These are phyloP conservation scores for Epichloe festucae DNA, from an alignment of 2,329 filamentous ascomycete genomes.

Conservation along the genomic window DNA sequence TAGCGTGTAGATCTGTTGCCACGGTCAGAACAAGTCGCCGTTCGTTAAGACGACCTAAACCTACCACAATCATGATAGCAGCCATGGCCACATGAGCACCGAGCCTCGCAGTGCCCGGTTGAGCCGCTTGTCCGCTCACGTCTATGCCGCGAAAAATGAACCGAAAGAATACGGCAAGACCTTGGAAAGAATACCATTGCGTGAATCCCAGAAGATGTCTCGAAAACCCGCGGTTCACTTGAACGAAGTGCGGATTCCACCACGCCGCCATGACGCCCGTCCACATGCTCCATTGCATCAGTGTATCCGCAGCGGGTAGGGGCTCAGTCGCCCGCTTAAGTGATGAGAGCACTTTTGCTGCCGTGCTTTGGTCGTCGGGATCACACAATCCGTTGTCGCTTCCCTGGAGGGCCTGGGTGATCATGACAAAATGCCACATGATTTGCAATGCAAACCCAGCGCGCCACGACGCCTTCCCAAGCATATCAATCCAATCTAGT, in stretches of 20 bases:
- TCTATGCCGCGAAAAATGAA: conserved; percentile 32
- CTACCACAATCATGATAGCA: conserved; percentile 39
- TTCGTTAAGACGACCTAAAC: conserved; percentile 10
- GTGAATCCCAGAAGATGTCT: conserved; percentile 46
- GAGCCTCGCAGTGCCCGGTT: conserved; percentile 28
- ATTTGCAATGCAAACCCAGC: conserved; percentile 32
- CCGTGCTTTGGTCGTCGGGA: conserved; percentile 16
- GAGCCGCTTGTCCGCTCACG: conserved; percentile 24
- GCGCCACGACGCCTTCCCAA: conserved; percentile 36
- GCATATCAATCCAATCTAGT: conserved; percentile 29
- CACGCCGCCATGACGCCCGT: conserved; percentile 41
- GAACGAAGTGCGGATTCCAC: conserved; percentile 57
- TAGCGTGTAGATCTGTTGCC: conserved; percentile 28
- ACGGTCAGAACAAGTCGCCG: neutral
- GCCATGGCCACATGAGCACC: conserved; percentile 43
- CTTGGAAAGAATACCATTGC: conserved; percentile 55
- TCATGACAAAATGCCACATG: conserved; percentile 34
- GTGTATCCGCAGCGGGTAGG: conserved; percentile 26
- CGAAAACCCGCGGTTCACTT: conserved; percentile 46
- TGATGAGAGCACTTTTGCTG: conserved; percentile 5
- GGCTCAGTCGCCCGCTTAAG: conserved; percentile 11
- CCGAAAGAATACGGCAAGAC: conserved; percentile 43
- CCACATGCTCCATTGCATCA: conserved; percentile 35
- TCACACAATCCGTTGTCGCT: conserved; percentile 20
- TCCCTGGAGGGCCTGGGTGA: conserved; percentile 14